These are phyloP conservation scores for Neurospora sp. DNA, from an alignment of 2,329 filamentous ascomycete species.

Conservation along the genomic window DNA sequence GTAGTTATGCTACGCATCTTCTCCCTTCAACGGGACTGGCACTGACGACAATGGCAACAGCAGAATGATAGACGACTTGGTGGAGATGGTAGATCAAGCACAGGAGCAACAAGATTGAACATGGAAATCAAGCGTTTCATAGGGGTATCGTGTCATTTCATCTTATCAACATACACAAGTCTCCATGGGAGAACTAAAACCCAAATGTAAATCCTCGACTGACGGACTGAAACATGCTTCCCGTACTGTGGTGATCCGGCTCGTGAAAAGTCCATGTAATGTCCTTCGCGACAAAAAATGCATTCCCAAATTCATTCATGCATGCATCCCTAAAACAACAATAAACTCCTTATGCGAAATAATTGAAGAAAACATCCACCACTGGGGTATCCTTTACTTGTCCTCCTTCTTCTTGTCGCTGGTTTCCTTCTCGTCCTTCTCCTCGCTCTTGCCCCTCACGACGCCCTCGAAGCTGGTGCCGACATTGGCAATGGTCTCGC, in stretches of 20 bases:
- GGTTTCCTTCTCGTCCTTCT: slow-evolving; percentile 45
- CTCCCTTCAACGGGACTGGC: neutral
- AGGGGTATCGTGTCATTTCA: neutral
- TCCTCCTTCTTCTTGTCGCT: slow-evolving; percentile 33
- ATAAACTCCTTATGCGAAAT: neutral
- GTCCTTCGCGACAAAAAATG: neutral
- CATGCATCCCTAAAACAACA: neutral
- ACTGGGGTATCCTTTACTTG: neutral
- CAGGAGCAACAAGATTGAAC: neutral
- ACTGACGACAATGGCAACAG: neutral
- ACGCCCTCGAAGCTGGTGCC: slow-evolving; percentile 45
- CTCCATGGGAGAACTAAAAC: neutral
- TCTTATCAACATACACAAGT: neutral
- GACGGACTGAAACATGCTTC: neutral
- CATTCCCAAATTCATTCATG: neutral
- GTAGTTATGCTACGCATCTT: neutral
- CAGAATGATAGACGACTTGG: neutral
- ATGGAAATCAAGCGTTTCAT: neutral
- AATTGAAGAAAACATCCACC: too few species aligned
- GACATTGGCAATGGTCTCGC: slow-evolving; percentile 42
- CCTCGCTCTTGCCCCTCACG: slow-evolving; percentile 27
- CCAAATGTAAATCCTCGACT: neutral
- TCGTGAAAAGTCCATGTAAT: neutral
- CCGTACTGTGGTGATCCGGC: neutral
- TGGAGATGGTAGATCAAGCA: neutral